phyloP scores from a whole-genome alignment of 768 basidiomycete species.

The Jaapia argillacea region DNA sequence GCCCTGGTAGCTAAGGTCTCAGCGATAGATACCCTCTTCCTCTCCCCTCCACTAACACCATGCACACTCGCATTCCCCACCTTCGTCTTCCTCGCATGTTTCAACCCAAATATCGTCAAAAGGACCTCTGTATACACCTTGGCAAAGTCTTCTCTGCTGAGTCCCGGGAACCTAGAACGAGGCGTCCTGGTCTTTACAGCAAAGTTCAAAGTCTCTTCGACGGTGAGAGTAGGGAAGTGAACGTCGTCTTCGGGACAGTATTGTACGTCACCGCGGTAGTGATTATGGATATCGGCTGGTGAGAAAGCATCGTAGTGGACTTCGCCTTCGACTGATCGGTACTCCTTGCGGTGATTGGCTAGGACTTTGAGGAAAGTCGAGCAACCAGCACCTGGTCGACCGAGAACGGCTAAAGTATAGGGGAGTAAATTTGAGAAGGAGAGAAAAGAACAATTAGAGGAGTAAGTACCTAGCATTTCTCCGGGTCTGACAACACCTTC shows the following conservation, averaged over 20 bases:
- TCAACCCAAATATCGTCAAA: conserved; percentile 74
- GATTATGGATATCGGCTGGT: conserved; percentile 48
- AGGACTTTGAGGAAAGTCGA: conserved; percentile 70
- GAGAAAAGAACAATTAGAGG: not conserved
- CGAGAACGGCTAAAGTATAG: conserved; percentile 83
- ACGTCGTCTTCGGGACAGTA: conserved; percentile 59
- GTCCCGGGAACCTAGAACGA: not conserved
- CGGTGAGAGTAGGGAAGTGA: conserved; percentile 76
- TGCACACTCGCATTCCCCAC: conserved; percentile 85
- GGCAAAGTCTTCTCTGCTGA: not conserved
- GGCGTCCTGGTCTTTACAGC: conserved; percentile 34
- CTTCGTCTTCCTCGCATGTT: conserved; percentile 66
- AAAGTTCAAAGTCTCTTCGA: conserved; percentile 68
- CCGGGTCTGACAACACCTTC: conserved; percentile 20
- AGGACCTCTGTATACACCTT: conserved; percentile 30
- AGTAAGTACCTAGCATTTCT: conserved; percentile 61
- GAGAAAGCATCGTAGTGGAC: conserved; percentile 71
- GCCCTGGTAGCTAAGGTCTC: conserved; percentile 83
- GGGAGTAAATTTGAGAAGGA: not conserved
- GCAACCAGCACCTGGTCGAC: conserved; percentile 79
- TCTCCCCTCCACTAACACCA: conserved; percentile 58
- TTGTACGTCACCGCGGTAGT: conserved; percentile 50
- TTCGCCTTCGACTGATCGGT: conserved; percentile 54
- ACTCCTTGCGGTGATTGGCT: conserved; percentile 30
- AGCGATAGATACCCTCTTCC: conserved; percentile 74